phyloP scores from a whole-genome alignment of 257 asterid species.

The Solanum dulcamara region DNA sequence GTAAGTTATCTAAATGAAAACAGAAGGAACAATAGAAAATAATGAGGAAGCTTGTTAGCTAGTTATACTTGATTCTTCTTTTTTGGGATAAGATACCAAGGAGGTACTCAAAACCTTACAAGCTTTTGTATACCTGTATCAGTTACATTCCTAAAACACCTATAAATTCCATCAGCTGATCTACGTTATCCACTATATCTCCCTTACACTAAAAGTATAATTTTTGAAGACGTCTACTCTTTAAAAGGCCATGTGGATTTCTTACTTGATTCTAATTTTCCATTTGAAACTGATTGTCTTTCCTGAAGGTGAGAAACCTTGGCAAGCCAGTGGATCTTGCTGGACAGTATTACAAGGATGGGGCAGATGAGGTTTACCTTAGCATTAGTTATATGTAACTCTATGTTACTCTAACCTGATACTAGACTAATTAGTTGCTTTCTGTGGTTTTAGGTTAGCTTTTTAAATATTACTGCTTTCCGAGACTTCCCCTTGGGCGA shows the following conservation, averaged over 20 bases:
- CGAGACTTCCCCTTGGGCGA: constrained; percentile 97
- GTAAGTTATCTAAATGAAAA: neutral
- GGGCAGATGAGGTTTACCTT: constrained; percentile 89
- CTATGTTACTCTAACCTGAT: neutral
- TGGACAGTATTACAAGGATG: constrained; percentile 77
- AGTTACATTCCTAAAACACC: neutral
- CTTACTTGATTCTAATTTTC: neutral
- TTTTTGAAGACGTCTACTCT: neutral
- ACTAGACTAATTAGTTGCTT: neutral
- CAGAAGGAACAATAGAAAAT: neutral
- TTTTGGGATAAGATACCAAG: neutral
- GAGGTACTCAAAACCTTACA: neutral
- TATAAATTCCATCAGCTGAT: neutral
- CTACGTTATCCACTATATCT: neutral
- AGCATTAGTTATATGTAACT: neutral
- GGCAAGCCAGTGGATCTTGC: constrained; percentile 99
- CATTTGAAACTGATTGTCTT: neutral
- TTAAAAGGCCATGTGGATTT: neutral
- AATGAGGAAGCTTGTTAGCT: neutral
- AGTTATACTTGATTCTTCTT: neutral
- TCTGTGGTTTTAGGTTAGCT: constrained; percentile 57
- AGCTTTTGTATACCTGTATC: neutral
- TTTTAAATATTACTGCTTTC: constrained; percentile 89
- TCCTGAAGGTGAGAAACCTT: constrained; percentile 84
- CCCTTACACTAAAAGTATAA: neutral